Conservation (phyloP, 441 rosid species). For the Eutrema salsugineum region DNA sequence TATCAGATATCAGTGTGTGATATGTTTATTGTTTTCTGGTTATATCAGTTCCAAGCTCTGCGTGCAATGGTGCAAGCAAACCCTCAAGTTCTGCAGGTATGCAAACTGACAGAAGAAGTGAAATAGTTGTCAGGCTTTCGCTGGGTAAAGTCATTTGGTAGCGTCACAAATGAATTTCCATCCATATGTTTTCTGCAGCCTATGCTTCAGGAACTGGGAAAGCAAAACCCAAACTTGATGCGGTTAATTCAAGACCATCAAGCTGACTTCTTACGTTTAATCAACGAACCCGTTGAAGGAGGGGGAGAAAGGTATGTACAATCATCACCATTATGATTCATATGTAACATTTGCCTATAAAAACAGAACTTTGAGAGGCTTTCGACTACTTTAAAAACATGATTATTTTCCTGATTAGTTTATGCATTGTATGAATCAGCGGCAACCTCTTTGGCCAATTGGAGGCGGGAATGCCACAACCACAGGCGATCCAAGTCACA, state of each 20-base stretch:
- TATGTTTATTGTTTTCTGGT: not conserved
- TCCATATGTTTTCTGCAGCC: constrained; percentile 46
- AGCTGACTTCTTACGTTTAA: constrained; percentile 77
- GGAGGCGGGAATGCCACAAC: constrained; percentile 63
- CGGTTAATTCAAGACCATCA: constrained; percentile 90
- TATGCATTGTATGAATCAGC: constrained; percentile 11
- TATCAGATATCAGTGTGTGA: not conserved
- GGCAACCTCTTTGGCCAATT: constrained; percentile 66
- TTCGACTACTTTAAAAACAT: not conserved
- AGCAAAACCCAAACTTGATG: constrained; percentile 80
- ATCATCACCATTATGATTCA: not conserved
- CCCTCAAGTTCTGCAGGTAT: constrained; percentile 90
- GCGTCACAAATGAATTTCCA: not conserved
- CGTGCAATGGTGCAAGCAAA: constrained; percentile 95
- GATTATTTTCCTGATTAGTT: not conserved
- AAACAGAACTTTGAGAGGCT: not conserved
- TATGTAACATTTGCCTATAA: not conserved
- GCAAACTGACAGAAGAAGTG: not conserved
- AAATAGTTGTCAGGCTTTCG: not conserved
- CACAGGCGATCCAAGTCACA: constrained; percentile 56
- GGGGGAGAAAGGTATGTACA: constrained; percentile 69
- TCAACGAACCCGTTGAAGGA: constrained; percentile 87
- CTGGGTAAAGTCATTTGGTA: not conserved
- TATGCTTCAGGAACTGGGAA: constrained; percentile 93
- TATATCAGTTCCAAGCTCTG: constrained; percentile 87